Percentiles rank a stretch among this genome's conserved stretches.
Evolutionary conservation across 495 filamentous ascomycete species (phyloP).

Genomic region (Hypoxylon rickii): DNA sequence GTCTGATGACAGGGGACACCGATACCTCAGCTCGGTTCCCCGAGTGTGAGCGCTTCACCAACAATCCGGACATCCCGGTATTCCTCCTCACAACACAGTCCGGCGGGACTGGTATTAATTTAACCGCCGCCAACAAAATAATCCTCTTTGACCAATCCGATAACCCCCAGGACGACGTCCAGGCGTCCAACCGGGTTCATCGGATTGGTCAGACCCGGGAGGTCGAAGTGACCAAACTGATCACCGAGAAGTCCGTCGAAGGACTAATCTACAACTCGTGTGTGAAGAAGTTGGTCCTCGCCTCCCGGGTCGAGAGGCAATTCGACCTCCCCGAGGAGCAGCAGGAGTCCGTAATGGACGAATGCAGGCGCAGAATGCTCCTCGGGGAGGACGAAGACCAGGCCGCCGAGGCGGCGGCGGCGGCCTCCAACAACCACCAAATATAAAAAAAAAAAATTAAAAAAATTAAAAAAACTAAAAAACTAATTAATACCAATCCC

Average conservation of each 20-base stretch:
- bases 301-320: conserved; percentile 69
- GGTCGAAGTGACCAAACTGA: conserved; percentile 81
- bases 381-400: conserved; percentile 21
- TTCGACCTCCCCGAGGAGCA: conserved; percentile 35
- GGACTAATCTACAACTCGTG: conserved; percentile 90
- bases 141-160: conserved; percentile 95
- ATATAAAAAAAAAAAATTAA: no score
- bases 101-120: conserved; percentile 92
- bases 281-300: conserved; percentile 89
- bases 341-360: conserved; percentile 36
- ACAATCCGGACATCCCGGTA: conserved; percentile 76
- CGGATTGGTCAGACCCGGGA: conserved; percentile 87
- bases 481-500: conserved; percentile 94
- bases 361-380: conserved; percentile 37
- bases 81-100: conserved; percentile 94
- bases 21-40: conserved; percentile 81
- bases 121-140: conserved; percentile 94
- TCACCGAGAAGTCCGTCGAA: conserved; percentile 85
- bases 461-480: no score
- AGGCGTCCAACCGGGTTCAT: conserved; percentile 96
- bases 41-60: conserved; percentile 83
- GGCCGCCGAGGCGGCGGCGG: neutral
- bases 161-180: conserved; percentile 95
- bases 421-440: no score
- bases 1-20: conserved; percentile 84